Evolutionary conservation across 495 filamentous ascomycete genomes (phyloP), one percentile per base, ranked within the genome.

Genomic region (Penicillium silybi): DNA sequence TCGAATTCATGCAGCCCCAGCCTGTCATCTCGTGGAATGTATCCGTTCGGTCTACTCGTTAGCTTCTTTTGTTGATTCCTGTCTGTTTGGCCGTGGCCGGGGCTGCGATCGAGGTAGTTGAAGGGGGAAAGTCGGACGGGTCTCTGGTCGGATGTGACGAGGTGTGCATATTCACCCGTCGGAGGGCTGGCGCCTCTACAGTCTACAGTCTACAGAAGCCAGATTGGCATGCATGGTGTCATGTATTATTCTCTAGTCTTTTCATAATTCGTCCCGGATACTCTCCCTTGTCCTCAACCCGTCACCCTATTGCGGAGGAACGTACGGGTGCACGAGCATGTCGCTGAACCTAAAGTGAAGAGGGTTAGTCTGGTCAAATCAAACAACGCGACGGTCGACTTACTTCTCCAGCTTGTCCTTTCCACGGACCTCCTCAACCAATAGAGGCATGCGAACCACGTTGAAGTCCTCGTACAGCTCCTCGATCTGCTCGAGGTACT

Each of bases 381-480:
- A 44, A 15, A 25, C 48, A 29, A 6, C 38, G 29, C 16, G 19
- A 41, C 16, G 3, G 38, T 53, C 11, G 49, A 77, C 79, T 72
- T 61, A 84, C 82, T 78, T 90, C 70, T 92, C 90, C 57, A 98
- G 70, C 65, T 84, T 90, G 68, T 97, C 92, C 78, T 92, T 96
- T 13, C 93, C 93, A 55, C 95, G 76, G 6, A 99, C 90, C 67
- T 99, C 93, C 68, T 97, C 92, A 3, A 93, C 88, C 61, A 99
- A 71, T 57, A 97, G 71, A 18, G 93, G 93, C 89, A 97, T 96
- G 74, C 90, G 90, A 41, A 99, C 92, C 27, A 99, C 92, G 67
- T 99, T 96, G 70, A 99, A 99, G 66, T 99, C 93, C 57, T 97
- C 92, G 61, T 99, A 99, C 44, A 99, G 71, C 76, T 99, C 95